Evolutionary conservation across 257 asterid species (phyloP), one percentile per base, ranked within the genome.

Genomic region (Nicotiana tabacum): DNA sequence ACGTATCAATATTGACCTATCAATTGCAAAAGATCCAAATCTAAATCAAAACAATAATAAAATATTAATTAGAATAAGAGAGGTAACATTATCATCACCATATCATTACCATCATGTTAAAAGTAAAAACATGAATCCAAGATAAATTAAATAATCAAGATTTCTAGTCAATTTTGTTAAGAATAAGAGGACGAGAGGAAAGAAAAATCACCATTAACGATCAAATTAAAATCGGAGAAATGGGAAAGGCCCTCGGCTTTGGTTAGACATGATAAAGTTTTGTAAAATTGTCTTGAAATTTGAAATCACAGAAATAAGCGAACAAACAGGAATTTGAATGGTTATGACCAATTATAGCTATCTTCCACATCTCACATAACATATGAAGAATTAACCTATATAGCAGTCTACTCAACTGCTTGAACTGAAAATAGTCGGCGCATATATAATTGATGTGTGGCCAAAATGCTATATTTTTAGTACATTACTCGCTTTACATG

Each of bases 251-350:
- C 17, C 27, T 27, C 6, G 9, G 46, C 64, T 76, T 51, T 4
- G 80, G 17, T 29, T 16, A 72, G 62, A 76, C 80, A 76, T 76
- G 29, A 16, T 53, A 29, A 15, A 51, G 16, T 16, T 76, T 51
- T 51, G 53, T 9, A 43, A 3, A 74, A 51, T 74, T 51, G 65
- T 76, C 3, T 53, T 53, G 65, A 76, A 76, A 76, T 0, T 51
- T 29, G 46, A 76, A 29, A 2, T 76, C 80, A 76, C 65, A 29
- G 0, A 76, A 76, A 24, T 29, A 76, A 53, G 46, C 89, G 87
- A 33, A 78, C 18, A 82, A 82, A 62, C 5, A 62, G 85, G 89
- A 87, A 39, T 61, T 78, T 78, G 83, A 87, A 74, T 68, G 87
- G 87, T 39, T 24, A 81, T 68, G 78, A 24, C 66, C 70, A 57